A percentile compares a stretch with the other conserved stretches of the same genome.
Conservation (phyloP, 1,284 basidiomycete species). For the Moesziomyces sp. region DNA sequence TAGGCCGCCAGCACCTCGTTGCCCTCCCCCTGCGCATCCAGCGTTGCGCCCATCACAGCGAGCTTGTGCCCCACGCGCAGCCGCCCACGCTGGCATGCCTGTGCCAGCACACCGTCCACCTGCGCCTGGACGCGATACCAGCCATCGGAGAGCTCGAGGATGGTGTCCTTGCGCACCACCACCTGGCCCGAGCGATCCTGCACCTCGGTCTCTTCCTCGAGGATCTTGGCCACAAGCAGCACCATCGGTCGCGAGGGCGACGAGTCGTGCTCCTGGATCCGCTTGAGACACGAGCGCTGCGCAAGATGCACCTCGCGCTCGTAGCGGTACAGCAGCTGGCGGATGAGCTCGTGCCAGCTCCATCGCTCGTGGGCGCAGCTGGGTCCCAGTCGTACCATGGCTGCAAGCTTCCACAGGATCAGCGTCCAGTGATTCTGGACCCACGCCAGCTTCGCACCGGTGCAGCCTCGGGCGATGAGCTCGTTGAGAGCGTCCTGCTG, state of each 20-base stretch:
- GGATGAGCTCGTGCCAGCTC: slow-evolving; percentile 71
- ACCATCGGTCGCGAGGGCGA: slow-evolving; percentile 80
- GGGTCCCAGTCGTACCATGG: slow-evolving; percentile 77
- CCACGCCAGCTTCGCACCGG: slow-evolving; percentile 79
- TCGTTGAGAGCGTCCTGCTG: slow-evolving; percentile 40
- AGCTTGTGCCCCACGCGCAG: slow-evolving; percentile 85
- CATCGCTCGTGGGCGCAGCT: slow-evolving; percentile 32
- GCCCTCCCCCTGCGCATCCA: slow-evolving; percentile 72
- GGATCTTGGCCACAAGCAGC: slow-evolving; percentile 81
- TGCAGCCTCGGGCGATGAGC: slow-evolving; percentile 43
- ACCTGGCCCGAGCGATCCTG: slow-evolving; percentile 14
- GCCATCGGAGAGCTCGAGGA: slow-evolving; percentile 89
- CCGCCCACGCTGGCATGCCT: slow-evolving; percentile 76
- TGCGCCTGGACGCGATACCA: slow-evolving; percentile 89
- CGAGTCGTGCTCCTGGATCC: slow-evolving; percentile 81
- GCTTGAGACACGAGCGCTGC: slow-evolving; percentile 81
- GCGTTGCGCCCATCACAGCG: slow-evolving; percentile 78
- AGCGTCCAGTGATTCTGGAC: slow-evolving; percentile 89
- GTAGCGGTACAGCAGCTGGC: slow-evolving; percentile 88
- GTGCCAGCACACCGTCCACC: slow-evolving; percentile 78
- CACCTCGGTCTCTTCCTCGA: slow-evolving; percentile 54
- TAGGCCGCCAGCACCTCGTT: slow-evolving; percentile 85
- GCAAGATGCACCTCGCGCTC: slow-evolving; percentile 86
- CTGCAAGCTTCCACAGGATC: slow-evolving; percentile 93
- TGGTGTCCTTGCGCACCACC: slow-evolving; percentile 3